These are phyloP conservation scores for Claviceps paspali DNA, from an alignment of 2,329 filamentous ascomycete genomes.

Conservation along the genomic window DNA sequence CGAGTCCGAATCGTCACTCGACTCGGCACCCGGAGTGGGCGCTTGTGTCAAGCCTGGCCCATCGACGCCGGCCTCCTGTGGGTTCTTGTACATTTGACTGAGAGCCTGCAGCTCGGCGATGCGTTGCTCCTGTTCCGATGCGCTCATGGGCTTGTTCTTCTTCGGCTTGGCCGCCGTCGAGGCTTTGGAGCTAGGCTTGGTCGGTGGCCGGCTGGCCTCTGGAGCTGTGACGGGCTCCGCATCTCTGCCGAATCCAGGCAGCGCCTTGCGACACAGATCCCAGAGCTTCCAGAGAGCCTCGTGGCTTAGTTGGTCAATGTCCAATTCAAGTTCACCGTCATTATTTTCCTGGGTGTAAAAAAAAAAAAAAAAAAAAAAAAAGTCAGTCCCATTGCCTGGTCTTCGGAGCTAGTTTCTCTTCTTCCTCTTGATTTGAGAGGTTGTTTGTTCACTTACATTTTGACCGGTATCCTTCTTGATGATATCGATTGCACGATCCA, in stretches of 20 bases:
- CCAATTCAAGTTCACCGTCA: conserved; percentile 42
- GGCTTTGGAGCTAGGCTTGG: conserved; percentile 13
- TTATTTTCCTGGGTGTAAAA: conserved; percentile 45
- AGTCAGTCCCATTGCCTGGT: background rate
- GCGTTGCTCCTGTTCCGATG: conserved; percentile 50
- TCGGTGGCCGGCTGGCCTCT: conserved; percentile 15
- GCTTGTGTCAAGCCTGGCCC: conserved; percentile 11
- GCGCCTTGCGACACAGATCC: conserved; percentile 28
- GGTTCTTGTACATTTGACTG: conserved; percentile 25
- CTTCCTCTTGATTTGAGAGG: no score
- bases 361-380: conserved; percentile 3
- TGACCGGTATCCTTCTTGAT: conserved; percentile 75
- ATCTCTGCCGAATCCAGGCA: conserved; percentile 26
- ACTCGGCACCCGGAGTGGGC: conserved; percentile 17
- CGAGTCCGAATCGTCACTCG: conserved; percentile 30
- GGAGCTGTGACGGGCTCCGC: conserved; percentile 14
- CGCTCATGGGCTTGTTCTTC: conserved; percentile 66
- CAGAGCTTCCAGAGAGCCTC: conserved; percentile 39
- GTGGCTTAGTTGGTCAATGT: conserved; percentile 41
- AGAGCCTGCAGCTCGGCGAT: conserved; percentile 45
- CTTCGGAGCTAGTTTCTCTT: no score
- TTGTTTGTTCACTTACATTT: conserved; percentile 42
- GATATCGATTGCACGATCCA: conserved; percentile 69
- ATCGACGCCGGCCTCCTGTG: conserved; percentile 18
- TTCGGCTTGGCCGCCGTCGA: conserved; percentile 34